These are phyloP conservation scores for Quercus variabilis DNA, from an alignment of 306 rosid genomes.

Conservation along the genomic window DNA sequence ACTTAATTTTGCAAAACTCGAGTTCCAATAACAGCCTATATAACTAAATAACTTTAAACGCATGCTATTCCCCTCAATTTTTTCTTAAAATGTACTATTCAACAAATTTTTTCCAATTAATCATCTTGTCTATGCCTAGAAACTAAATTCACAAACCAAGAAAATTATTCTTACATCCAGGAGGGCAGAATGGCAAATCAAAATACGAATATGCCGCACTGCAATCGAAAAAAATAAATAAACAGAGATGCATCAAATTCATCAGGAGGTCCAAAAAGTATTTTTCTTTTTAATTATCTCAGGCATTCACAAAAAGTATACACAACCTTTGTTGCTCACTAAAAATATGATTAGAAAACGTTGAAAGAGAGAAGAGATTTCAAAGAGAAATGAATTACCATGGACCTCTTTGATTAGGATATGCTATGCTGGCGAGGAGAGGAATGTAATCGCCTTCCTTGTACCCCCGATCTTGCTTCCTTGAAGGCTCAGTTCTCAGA, in stretches of 20 bases:
- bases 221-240: background rate
- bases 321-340: too few relatives aligned
- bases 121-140: too few relatives aligned
- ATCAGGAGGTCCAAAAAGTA: too few relatives aligned
- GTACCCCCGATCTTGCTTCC: background rate
- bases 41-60: too few relatives aligned
- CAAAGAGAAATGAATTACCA: background rate
- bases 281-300: too few relatives aligned
- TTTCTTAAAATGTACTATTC: too few relatives aligned
- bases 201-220: slow-evolving; percentile 9
- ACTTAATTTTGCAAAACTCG: too few relatives aligned
- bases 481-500: background rate
- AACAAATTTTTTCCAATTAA: too few relatives aligned
- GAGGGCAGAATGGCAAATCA: slow-evolving; percentile 26
- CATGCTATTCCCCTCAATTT: too few relatives aligned
- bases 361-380: background rate
- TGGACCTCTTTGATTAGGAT: background rate
- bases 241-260: too few relatives aligned
- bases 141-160: too few relatives aligned
- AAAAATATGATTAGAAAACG: too few relatives aligned
- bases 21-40: accelerated
- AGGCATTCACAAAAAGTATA: background rate
- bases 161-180: slow-evolving; percentile 6
- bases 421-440: slow-evolving; percentile 18
- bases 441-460: slow-evolving; percentile 14